phyloP scores from a whole-genome alignment of 441 rosid genomes.

The Flueggea neowawraea region DNA sequence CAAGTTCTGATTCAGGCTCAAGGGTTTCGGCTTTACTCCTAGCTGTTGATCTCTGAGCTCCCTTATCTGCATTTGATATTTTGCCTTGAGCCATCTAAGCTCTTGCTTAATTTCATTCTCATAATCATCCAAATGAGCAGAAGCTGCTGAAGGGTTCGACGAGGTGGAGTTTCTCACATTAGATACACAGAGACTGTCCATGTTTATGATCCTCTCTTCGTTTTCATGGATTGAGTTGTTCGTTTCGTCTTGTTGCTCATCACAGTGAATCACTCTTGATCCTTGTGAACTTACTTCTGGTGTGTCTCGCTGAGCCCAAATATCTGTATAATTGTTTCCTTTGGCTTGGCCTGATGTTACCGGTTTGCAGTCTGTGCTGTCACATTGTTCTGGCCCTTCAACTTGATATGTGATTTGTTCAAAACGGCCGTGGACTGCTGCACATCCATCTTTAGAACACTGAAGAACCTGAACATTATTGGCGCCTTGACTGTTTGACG shows the following conservation, averaged over 20 bases:
- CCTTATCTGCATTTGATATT: conserved; percentile 58
- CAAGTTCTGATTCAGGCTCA: conserved; percentile 7
- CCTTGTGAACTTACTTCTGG: conserved; percentile 26
- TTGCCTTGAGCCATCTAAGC: conserved; percentile 87
- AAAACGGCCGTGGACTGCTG: conserved; percentile 73
- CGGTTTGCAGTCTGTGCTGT: conserved; percentile 20
- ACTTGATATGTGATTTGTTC: conserved; percentile 83
- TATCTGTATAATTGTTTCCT: conserved; percentile 41
- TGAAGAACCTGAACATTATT: conserved; percentile 43
- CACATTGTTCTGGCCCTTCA: conserved; percentile 46
- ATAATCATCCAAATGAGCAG: conserved; percentile 29
- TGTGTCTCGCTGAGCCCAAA: conserved; percentile 65
- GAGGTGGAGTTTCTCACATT: conserved; percentile 21
- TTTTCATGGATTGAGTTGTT: conserved; percentile 13
- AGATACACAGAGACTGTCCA: conserved; percentile 25
- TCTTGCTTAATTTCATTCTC: conserved; percentile 73
- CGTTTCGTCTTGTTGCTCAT: conserved; percentile 24
- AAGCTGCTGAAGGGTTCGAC: conserved; percentile 19
- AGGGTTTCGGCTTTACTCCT: conserved; percentile 21
- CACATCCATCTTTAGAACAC: conserved; percentile 40
- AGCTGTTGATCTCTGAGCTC: conserved; percentile 48
- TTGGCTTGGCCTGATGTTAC: conserved; percentile 23
- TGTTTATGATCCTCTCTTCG: conserved; percentile 28
- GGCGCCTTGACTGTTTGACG: conserved; percentile 36
- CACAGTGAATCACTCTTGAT: conserved; percentile 32